Evolutionary conservation across 2,329 filamentous ascomycete species (phyloP), one percentile per base, ranked within the genome.

Genomic region (Aspergillus japonicus): DNA sequence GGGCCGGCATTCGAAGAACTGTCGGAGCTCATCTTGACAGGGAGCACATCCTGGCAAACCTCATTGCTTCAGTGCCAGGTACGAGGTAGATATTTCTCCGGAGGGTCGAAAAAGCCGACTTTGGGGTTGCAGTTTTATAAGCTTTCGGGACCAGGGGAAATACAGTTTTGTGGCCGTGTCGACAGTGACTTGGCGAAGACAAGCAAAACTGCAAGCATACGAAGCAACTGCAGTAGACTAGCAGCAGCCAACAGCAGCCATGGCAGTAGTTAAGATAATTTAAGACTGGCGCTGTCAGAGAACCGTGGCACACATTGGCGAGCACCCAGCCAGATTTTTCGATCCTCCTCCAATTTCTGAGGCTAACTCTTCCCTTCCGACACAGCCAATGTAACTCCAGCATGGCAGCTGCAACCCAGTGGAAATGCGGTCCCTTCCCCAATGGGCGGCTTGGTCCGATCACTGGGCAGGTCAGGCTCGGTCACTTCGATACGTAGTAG

Each of bases 1-100:
- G 66, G 62, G 14, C 70, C 70, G 16, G 56, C 50, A 60, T 66
- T 53, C 11, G 56, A 33, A 23, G 39, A 47, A 33, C 21, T 33
- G 44, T 6, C 47, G 42, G 53, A 55, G 48, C 53, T 31, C 53
- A 55, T 55, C 42, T 33, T 31, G 53, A 47, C 44, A 23, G 26
- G 29, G 16, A 47, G 26, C 53, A 55, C 47, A 14, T 19, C 26
- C 14, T 16, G 26, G 29, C 42, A 31, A 26, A 47, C 47, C 23
- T 49, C 47, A 57, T 49, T 21, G 35, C 21, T 44, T 16, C 39
- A 26, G 23, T 51, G 23, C 39, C 49, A 58, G 24, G 39, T 51
- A 49, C 42, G 33, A 33, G 39, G 39, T 19, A 44, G 39, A 44
- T 44, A 54, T 47, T 19, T 16, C 23, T 14, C 33, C 11, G 12